Percentiles rank a stretch among this genome's conserved stretches.
Conservation (phyloP, 495 filamentous ascomycete species). For the Lophiotrema nucula region DNA sequence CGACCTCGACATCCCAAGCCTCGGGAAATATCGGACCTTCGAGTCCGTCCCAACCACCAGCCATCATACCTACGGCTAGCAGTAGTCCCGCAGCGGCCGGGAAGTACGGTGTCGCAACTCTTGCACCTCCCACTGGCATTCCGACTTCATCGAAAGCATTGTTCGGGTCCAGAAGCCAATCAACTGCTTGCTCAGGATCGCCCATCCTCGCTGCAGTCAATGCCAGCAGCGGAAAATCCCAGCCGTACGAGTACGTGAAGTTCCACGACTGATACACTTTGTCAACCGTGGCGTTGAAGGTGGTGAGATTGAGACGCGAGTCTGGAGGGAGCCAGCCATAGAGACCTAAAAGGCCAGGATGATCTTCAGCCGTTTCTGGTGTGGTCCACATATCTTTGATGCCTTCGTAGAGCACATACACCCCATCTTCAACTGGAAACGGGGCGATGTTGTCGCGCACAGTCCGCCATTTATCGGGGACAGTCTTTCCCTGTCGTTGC, state of each 20-base stretch:
- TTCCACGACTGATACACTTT: constrained; percentile 50
- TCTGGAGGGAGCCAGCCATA: constrained; percentile 51
- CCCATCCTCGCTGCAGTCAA: constrained; percentile 53
- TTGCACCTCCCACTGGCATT: constrained; percentile 50
- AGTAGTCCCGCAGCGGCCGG: constrained; percentile 50
- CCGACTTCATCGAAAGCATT: constrained; percentile 54
- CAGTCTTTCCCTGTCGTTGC: constrained; percentile 36
- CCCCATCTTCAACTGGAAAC: constrained; percentile 46
- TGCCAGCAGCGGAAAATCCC: constrained; percentile 55
- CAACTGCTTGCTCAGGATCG: constrained; percentile 47
- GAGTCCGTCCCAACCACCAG: constrained; percentile 44
- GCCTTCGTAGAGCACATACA: constrained; percentile 52
- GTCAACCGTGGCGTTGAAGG: constrained; percentile 46
- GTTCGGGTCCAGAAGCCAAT: constrained; percentile 49
- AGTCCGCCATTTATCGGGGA: constrained; percentile 43
- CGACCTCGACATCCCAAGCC: constrained; percentile 48
- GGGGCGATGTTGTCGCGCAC: constrained; percentile 50
- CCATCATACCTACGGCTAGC: constrained; percentile 55
- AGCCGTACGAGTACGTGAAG: constrained; percentile 51
- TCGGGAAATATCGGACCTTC: constrained; percentile 46
- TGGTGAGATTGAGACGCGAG: constrained; percentile 40
- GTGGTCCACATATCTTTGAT: constrained; percentile 52
- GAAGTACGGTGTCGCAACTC: constrained; percentile 58
- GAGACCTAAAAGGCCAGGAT: constrained; percentile 52
- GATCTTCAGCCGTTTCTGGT: constrained; percentile 47